Base-by-base conservation (phyloP, 352 stramenopile species). In the Pythium insidiosum region DNA sequence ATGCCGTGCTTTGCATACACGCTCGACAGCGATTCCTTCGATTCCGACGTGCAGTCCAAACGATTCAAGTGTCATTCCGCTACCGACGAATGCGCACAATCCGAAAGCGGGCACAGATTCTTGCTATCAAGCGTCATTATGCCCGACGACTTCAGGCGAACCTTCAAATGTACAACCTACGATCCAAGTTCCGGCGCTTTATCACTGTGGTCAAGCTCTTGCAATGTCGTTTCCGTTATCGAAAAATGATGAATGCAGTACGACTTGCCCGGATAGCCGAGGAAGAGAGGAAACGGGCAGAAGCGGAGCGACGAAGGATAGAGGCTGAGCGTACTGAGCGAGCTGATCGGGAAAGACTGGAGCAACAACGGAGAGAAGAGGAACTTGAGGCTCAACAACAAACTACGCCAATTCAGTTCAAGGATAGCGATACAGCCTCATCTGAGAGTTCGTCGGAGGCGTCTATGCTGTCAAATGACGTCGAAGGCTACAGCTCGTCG, bases 211-310 rank as follows among this genome's bases (percentile, higher is more conserved):
- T 90, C 4, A 68, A 66, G 28, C 56, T 88, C 47, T 38, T 90
- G 30, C 78, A 90, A 49, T 87, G 74, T 35, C 73, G 78, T 1
- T 90, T 82, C 52, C 63, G 73, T 28, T 84, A 66, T 50, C 73
- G 72, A 12, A 46, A 46, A 28, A 60, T 60, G 34, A 29, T 68
- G 45, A 56, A 53, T 15, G 56, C 47, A 3, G 16, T 40, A 12
- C 42, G 26, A 11, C 47, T 33, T 1, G 50, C 36, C 1, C 46
- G 46, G 29, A 34, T 39, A 13, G 61, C 49, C 30, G 39, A 60
- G 15, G 48, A 50, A n/a, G 60, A 61, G 20, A 47, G 40, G n/a
- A 38, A 31, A 0, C 40, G 44, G 3, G n/a, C n/a, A 24, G 7
- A 30, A 1, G 51, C 34, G 4, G 28, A 37, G 25, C 3, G 43